Conservation (phyloP, 148 eudicot species). For the Vaccinium corymbosum region DNA sequence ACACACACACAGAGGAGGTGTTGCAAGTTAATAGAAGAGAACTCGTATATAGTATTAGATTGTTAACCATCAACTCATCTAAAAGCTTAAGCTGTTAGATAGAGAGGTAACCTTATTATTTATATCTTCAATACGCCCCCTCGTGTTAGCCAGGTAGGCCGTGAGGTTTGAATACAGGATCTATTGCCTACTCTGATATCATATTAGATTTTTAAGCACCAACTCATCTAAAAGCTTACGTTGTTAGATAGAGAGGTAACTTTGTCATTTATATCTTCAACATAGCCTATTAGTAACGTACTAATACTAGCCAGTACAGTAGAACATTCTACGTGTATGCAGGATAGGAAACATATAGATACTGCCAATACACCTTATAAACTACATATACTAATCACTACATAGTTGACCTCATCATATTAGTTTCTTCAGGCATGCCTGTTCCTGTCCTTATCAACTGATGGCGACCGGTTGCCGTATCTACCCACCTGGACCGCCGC, state of each 20-base stretch:
- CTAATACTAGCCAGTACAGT: neutral
- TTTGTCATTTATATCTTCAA: too few species aligned
- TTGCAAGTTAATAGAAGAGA: neutral
- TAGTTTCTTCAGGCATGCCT: constrained; percentile 18
- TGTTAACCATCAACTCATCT: too few species aligned
- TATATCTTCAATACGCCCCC: too few species aligned
- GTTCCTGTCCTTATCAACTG: neutral
- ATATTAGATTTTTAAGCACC: too few species aligned
- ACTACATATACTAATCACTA: neutral
- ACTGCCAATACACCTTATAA: neutral
- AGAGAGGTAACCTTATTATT: too few species aligned
- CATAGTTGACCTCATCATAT: neutral
- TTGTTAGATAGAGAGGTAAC: too few species aligned
- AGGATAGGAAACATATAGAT: neutral
- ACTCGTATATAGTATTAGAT: neutral
- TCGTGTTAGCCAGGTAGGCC: too few species aligned
- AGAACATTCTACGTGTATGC: neutral
- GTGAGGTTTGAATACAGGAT: too few species aligned
- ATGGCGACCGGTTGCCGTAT: neutral
- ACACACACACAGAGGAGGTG: neutral
- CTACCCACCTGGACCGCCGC: constrained; percentile 19
- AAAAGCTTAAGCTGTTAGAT: too few species aligned
- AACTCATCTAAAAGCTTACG: too few species aligned
- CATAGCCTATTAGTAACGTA: neutral
- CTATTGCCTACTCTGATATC: too few species aligned